Conservation (phyloP, 1,284 basidiomycete species). For the Ceratobasidium sp. region DNA sequence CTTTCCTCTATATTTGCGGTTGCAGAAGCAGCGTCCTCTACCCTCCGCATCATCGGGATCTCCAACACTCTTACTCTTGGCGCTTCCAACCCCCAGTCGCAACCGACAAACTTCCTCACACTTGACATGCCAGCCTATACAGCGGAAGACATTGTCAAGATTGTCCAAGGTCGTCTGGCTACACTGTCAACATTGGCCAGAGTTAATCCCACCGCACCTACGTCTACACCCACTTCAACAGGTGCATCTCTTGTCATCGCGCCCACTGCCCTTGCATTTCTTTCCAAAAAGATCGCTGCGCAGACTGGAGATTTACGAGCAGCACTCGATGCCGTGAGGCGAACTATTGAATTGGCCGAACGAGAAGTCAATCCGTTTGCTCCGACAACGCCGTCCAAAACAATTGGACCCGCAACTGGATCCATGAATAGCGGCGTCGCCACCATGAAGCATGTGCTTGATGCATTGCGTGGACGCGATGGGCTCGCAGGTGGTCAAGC, state of each 20-base stretch:
- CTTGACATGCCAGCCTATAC: conserved; percentile 80
- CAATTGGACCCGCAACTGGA: conserved; percentile 42
- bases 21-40: conserved; percentile 57
- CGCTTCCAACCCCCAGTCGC: conserved; percentile 54
- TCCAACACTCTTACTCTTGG: conserved; percentile 82
- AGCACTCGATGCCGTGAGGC: conserved; percentile 75
- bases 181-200: conserved; percentile 50
- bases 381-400: conserved; percentile 35
- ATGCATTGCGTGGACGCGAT: conserved; percentile 45
- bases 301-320: conserved; percentile 80
- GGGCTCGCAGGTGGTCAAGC: conserved; percentile 42
- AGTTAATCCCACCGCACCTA: conserved; percentile 41
- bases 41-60: conserved; percentile 74
- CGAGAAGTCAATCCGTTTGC: conserved; percentile 38
- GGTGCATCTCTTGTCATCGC: conserved; percentile 65
- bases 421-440: conserved; percentile 48
- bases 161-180: conserved; percentile 67
- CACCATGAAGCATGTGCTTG: conserved; percentile 53
- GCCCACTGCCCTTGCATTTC: conserved; percentile 63
- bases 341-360: conserved; percentile 72
- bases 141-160: conserved; percentile 67
- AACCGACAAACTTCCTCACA: conserved; percentile 52
- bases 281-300: conserved; percentile 77
- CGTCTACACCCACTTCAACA: not conserved
- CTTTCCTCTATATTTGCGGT: conserved; percentile 70